Evolutionary conservation across 768 basidiomycete species (phyloP), one percentile per base, ranked within the genome.

Genomic region (Macrocybe gigantea): DNA sequence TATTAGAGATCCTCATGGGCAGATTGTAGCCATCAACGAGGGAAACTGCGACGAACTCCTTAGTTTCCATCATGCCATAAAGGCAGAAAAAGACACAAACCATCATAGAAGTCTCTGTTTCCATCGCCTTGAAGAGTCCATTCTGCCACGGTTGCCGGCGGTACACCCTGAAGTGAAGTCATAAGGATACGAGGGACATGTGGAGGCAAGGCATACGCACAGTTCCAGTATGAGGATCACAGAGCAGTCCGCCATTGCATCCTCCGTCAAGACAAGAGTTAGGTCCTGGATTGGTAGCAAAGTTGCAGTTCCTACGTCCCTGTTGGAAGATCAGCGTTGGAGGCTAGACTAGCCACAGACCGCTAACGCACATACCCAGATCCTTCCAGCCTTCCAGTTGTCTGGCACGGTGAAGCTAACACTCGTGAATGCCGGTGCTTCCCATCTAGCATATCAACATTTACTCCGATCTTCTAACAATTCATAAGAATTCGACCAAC

Each of bases 121-220:
- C 66, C 71, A 38, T 61, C 56, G 1, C 58, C 71, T 53, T 67
- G 54, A 6, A 86, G 63, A 13, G 80, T 85, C 66, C 77, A 86
- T 54, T 87, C 83, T 1, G 85, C 85, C 33, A 87, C 66, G 3
- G 77, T 74, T 8, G 79, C 84, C 37, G 86, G 86, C 31, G 84
- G 83, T 12, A 81, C 74, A 45, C 80, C 82, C 71, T 73, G 42
- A 40, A 44, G 30, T 29, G 34, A 12, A 33, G 13, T 22, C 4
- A 22, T 2, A 4, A 22, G 22, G 1, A 22, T 22, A 22, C 22
- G 1, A 22, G 22, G 4, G 4, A 22, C 22, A 22, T 2, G 22
- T 4, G 22, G 22, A 22, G 22, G 22, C 22, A 22, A 22, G 22
- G 22, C 22, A 22, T n/a, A 57, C 66, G 44, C 56, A 72, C 71